phyloP scores from a whole-genome alignment of 345 rosid genomes.

The Sonneratia caseolaris region DNA sequence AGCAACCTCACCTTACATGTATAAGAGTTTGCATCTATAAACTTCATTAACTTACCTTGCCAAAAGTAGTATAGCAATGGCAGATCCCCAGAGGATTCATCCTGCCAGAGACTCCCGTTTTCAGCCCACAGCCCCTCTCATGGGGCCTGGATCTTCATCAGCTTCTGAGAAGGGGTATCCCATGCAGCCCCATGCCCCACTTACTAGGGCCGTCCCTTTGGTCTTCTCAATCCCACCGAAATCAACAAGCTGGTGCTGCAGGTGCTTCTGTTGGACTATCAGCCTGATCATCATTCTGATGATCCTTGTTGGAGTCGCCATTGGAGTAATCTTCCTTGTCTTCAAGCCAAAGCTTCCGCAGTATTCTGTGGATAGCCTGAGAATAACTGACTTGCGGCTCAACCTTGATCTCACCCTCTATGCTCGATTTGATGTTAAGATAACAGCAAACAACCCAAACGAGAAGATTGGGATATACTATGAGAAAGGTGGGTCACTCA shows the following conservation, averaged over 20 bases:
- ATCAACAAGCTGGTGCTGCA: conserved; percentile 43
- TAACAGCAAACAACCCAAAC: conserved; percentile 82
- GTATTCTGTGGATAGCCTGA: conserved; percentile 55
- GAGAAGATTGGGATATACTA: conserved; percentile 70
- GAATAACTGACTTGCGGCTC: conserved; percentile 57
- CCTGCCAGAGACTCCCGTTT: conserved; percentile 33
- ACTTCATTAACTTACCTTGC: not conserved
- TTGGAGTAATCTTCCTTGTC: conserved; percentile 48
- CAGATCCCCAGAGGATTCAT: conserved; percentile 37
- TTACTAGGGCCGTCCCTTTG: conserved; percentile 14
- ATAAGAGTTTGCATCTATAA: not conserved
- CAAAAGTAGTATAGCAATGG: conserved; percentile 15
- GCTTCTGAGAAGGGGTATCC: conserved; percentile 16
- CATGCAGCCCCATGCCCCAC: conserved; percentile 7
- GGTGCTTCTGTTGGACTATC: conserved; percentile 51
- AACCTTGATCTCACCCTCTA: conserved; percentile 51
- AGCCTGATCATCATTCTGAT: conserved; percentile 33
- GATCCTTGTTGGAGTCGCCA: conserved; percentile 31
- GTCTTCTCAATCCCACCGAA: conserved; percentile 15
- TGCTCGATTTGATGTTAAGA: conserved; percentile 57
- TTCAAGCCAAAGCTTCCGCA: conserved; percentile 69
- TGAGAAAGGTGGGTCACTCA: conserved; percentile 51
- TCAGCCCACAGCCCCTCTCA: conserved; percentile 1
- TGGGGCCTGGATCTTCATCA: conserved; percentile 14
- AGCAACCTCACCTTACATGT: not conserved